A percentile compares a stretch with the other conserved stretches of the same genome.
Evolutionary conservation across 2,329 filamentous ascomycete genomes (phyloP).

Genomic region (Nemania sp.): DNA sequence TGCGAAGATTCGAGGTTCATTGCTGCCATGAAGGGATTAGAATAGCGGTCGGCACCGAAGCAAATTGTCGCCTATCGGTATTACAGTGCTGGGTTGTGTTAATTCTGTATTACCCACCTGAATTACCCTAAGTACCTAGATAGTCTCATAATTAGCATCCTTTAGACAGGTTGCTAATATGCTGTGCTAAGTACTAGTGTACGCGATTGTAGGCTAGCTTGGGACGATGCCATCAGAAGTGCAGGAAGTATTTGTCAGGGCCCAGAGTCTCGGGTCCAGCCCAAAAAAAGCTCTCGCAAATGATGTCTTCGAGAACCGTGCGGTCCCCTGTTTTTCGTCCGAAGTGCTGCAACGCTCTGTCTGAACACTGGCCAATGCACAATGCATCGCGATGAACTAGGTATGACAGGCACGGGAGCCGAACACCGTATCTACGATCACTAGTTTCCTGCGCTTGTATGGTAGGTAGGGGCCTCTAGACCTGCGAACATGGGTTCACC

Average conservation of each 20-base stretch:
- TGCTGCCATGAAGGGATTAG: background rate
- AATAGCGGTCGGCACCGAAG: constrained; percentile 10
- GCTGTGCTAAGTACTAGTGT: constrained; percentile 1
- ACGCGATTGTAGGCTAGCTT: constrained; percentile 4
- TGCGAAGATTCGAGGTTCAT: background rate
- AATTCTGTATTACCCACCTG: background rate
- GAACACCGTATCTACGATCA: background rate
- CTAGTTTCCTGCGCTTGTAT: constrained; percentile 1
- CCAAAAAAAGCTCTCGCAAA: constrained; percentile 9
- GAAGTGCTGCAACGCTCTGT: constrained; percentile 12
- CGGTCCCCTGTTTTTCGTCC: constrained; percentile 23
- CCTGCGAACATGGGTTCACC: background rate
- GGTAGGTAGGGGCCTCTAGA: background rate
- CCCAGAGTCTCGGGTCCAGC: constrained; percentile 35
- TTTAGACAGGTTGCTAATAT: background rate
- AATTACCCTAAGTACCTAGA: background rate
- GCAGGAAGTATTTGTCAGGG: constrained; percentile 37
- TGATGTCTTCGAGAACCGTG: constrained; percentile 16
- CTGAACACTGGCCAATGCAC: constrained; percentile 18
- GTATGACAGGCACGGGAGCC: background rate
- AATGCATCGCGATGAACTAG: background rate
- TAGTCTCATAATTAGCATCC: background rate
- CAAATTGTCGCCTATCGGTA: background rate
- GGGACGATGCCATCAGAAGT: constrained; percentile 2
- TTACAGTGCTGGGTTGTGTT: background rate